phyloP scores from a whole-genome alignment of 2,329 filamentous ascomycete genomes.

The Metarhizium guizhouense region DNA sequence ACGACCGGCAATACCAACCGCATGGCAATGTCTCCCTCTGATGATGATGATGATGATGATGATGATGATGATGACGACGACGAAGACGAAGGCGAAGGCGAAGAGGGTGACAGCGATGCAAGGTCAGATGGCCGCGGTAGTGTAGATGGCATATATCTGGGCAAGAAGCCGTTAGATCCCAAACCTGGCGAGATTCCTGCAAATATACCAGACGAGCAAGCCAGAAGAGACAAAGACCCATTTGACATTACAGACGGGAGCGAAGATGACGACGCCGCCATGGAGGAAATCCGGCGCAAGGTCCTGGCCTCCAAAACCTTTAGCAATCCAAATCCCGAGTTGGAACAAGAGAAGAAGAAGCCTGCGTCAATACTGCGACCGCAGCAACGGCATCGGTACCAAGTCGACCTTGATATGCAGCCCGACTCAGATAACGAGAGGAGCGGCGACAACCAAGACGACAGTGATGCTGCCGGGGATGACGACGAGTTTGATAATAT shows the following conservation, averaged over 20 bases:
- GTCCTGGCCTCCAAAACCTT: slow-evolving; percentile 92
- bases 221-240: slow-evolving; percentile 49
- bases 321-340: slow-evolving; percentile 40
- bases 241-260: slow-evolving; percentile 78
- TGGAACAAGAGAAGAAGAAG: slow-evolving; percentile 40
- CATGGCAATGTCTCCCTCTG: slow-evolving; percentile 42
- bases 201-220: slow-evolving; percentile 11
- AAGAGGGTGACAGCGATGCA: slow-evolving; percentile 29
- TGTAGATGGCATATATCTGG: slow-evolving; percentile 51
- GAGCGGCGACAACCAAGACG: slow-evolving; percentile 49
- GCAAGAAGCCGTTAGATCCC: slow-evolving; percentile 34
- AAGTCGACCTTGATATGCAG: slow-evolving; percentile 47
- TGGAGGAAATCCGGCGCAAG: slow-evolving; percentile 83
- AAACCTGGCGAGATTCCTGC: slow-evolving; percentile 5
- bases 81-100: slow-evolving; percentile 6
- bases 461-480: slow-evolving; percentile 45
- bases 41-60: slow-evolving; percentile 44
- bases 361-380: slow-evolving; percentile 56
- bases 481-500: slow-evolving; percentile 87
- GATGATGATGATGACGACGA: slow-evolving; percentile 32
- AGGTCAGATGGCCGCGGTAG: slow-evolving; percentile 31
- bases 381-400: slow-evolving; percentile 32
- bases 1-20: slow-evolving; percentile 83
- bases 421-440: slow-evolving; percentile 55
- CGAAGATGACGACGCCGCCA: slow-evolving; percentile 58